These are phyloP conservation scores for Sporobolomyces pararoseus DNA, from an alignment of 768 basidiomycete species.

Conservation along the genomic window DNA sequence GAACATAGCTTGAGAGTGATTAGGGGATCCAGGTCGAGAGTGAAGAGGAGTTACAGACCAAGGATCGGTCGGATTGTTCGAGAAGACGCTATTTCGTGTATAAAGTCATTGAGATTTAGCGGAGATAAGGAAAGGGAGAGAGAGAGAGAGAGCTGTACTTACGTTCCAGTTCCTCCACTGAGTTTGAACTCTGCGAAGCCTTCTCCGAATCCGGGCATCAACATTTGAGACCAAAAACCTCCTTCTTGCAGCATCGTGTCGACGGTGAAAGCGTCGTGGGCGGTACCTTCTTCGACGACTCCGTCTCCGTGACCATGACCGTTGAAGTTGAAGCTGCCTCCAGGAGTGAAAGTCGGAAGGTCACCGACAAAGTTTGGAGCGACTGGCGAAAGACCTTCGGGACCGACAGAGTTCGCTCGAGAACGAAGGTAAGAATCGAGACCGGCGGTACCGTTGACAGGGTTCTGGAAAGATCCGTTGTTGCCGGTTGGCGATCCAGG, in stretches of 20 bases:
- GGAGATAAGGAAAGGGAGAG: neutral
- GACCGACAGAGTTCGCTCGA: slow-evolving; percentile 25
- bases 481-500: slow-evolving; percentile 27
- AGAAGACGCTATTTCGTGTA: slow-evolving; percentile 18
- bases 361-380: slow-evolving; percentile 8
- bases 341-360: slow-evolving; percentile 10
- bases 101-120: neutral
- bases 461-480: neutral
- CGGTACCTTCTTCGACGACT: slow-evolving; percentile 10
- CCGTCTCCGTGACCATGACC: slow-evolving; percentile 1
- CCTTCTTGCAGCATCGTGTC: slow-evolving; percentile 34
- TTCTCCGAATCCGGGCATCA: slow-evolving; percentile 39
- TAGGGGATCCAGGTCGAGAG: slow-evolving; percentile 29
- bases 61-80: slow-evolving; percentile 23
- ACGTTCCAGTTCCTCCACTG: slow-evolving; percentile 35
- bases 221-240: slow-evolving; percentile 40
- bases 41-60: slow-evolving; percentile 36
- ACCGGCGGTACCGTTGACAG: neutral
- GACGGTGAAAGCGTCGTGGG: slow-evolving; percentile 32
- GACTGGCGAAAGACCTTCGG: slow-evolving; percentile 4
- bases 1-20: neutral
- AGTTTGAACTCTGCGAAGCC: slow-evolving; percentile 18
- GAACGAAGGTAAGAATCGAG: slow-evolving; percentile 33
- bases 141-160: neutral
- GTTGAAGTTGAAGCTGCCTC: slow-evolving; percentile 21